These are phyloP conservation scores for Ustilago hordei DNA, from an alignment of 1,284 basidiomycete species.

Conservation along the genomic window DNA sequence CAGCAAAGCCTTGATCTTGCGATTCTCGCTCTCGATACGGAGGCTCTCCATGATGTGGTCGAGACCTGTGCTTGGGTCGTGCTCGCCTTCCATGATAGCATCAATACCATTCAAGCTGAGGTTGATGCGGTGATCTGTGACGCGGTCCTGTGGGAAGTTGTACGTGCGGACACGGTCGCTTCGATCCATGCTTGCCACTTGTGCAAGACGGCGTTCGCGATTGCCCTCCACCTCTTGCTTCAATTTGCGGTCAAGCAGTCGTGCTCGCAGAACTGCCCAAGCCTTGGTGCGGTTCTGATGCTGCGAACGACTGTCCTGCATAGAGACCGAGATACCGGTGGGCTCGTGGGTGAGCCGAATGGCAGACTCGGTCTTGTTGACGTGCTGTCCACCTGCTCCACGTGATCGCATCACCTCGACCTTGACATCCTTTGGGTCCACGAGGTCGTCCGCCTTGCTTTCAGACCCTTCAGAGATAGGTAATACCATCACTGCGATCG, in stretches of 20 bases:
- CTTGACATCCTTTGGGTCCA: constrained; percentile 86
- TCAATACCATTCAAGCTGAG: constrained; percentile 63
- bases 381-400: constrained; percentile 98
- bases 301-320: constrained; percentile 97
- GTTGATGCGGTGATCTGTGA: constrained; percentile 66
- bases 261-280: constrained; percentile 64
- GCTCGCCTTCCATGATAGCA: constrained; percentile 65
- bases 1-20: constrained; percentile 52
- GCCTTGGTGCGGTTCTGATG: constrained; percentile 75
- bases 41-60: constrained; percentile 56
- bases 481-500: constrained; percentile 77
- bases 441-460: constrained; percentile 71
- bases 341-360: constrained; percentile 95
- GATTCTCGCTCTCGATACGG: constrained; percentile 33
- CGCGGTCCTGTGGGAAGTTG: constrained; percentile 68
- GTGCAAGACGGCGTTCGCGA: constrained; percentile 54
- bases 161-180: constrained; percentile 67
- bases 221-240: constrained; percentile 59
- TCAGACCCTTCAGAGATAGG: constrained; percentile 70
- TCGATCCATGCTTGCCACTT: constrained; percentile 66
- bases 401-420: constrained; percentile 93
- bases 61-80: constrained; percentile 54
- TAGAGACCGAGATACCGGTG: constrained; percentile 92
- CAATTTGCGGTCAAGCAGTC: constrained; percentile 61
- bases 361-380: constrained; percentile 98